These are phyloP conservation scores for Eucalyptus curtisii DNA, from an alignment of 345 rosid species.

Conservation along the genomic window DNA sequence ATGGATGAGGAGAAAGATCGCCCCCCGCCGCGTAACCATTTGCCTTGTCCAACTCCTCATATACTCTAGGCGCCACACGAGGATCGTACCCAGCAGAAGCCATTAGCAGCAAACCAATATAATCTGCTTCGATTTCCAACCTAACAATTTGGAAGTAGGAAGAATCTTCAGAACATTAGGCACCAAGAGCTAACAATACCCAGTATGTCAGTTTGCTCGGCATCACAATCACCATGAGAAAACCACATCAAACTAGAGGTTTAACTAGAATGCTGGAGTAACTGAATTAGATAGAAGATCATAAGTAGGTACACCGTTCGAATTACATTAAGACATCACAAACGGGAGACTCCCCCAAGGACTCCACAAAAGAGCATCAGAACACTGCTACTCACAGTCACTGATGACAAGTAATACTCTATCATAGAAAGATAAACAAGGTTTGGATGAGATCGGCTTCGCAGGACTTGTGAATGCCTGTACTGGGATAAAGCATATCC, in stretches of 20 bases:
- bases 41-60: constrained; percentile 62
- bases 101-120: constrained; percentile 65
- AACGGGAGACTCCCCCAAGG: neutral
- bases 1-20: constrained; percentile 85
- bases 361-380: neutral
- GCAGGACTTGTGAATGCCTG: neutral
- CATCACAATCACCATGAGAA: neutral
- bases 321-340: neutral
- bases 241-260: neutral
- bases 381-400: neutral
- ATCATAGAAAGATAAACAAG: neutral
- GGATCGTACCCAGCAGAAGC: constrained; percentile 94
- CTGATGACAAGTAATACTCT: neutral
- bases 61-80: constrained; percentile 63
- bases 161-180: neutral
- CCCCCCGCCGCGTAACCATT: constrained; percentile 34
- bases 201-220: neutral
- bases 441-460: neutral
- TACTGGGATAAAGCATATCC: neutral
- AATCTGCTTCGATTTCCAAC: constrained; percentile 96
- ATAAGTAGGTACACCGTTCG: neutral
- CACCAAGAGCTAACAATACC: neutral
- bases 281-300: neutral
- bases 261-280: neutral
- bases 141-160: constrained; percentile 7